A percentile compares a stretch with the other conserved stretches of the same genome.
Evolutionary conservation across 257 asterid species (phyloP).

Genomic region (Solanum acaule): DNA sequence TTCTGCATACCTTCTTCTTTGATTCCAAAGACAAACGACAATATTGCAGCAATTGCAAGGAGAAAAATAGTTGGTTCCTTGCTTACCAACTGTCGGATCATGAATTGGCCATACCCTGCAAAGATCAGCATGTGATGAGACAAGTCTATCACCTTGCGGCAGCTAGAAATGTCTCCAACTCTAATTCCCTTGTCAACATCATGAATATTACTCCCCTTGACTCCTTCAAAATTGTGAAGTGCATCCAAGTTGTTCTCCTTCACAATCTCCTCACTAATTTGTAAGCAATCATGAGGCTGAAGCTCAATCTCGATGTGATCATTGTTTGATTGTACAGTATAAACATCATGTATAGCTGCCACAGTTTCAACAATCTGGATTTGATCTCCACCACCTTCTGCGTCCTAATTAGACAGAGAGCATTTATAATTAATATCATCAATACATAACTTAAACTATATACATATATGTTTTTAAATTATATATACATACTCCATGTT

Average conservation of each 20-base stretch:
- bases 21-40: slow-evolving; percentile 14
- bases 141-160: not conserved
- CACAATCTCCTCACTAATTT: not conserved
- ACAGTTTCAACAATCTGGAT: not conserved
- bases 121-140: not conserved
- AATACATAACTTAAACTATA: too few relatives aligned
- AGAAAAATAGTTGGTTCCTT: not conserved
- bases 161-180: not conserved
- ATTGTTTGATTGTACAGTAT: not conserved
- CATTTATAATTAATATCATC: not conserved
- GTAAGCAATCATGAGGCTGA: not conserved
- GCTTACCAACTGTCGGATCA: not conserved
- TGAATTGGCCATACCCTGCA: not conserved
- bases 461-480: too few relatives aligned
- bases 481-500: not conserved
- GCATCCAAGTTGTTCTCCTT: not conserved
- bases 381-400: not conserved
- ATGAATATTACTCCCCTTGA: not conserved
- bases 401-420: not conserved
- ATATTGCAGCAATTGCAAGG: slow-evolving; percentile 2
- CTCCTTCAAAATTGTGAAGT: slow-evolving; percentile 4
- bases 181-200: slow-evolving; percentile 3
- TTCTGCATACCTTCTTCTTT: too few relatives aligned
- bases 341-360: not conserved
- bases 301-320: not conserved